A percentile compares a stretch with the other conserved stretches of the same genome.
These are phyloP conservation scores for Microdochium bolleyi DNA, from an alignment of 2,329 filamentous ascomycete species.

Conservation along the genomic window DNA sequence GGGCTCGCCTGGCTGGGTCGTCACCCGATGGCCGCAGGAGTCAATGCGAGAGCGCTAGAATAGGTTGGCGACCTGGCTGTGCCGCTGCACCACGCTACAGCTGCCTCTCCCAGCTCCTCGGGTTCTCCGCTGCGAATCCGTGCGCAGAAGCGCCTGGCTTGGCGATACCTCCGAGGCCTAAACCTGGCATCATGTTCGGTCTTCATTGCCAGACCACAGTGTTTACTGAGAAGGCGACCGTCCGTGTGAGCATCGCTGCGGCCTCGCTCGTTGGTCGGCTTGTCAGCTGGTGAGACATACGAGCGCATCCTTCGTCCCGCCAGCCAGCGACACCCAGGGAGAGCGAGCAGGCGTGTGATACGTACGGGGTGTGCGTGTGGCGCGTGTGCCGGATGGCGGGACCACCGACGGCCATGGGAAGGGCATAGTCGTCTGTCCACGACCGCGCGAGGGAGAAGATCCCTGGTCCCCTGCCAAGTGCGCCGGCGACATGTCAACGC, in stretches of 20 bases:
- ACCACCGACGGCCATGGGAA: background rate
- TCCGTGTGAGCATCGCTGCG: too few relatives aligned
- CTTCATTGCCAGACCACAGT: too few relatives aligned
- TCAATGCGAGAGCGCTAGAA: background rate
- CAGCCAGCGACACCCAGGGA: background rate
- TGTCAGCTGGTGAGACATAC: too few relatives aligned
- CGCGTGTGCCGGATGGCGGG: background rate
- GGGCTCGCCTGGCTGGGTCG: background rate
- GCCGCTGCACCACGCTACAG: background rate
- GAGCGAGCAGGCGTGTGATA: background rate
- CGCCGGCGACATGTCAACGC: background rate
- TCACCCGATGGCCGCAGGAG: background rate
- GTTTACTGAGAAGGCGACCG: too few relatives aligned
- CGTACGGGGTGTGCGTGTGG: background rate
- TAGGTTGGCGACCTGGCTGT: background rate
- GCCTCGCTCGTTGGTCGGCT: too few relatives aligned
- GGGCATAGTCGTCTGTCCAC: too few relatives aligned
- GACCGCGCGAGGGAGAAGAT: too few relatives aligned
- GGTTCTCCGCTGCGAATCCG: too few relatives aligned
- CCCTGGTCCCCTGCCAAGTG: background rate
- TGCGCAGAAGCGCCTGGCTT: too few relatives aligned
- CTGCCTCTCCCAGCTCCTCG: too few relatives aligned
- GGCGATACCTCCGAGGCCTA: too few relatives aligned
- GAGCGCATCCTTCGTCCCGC: background rate
- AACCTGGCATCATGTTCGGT: too few relatives aligned